Base-by-base conservation (phyloP, 805 yeast species). In the Saturnispora zaruensis region DNA sequence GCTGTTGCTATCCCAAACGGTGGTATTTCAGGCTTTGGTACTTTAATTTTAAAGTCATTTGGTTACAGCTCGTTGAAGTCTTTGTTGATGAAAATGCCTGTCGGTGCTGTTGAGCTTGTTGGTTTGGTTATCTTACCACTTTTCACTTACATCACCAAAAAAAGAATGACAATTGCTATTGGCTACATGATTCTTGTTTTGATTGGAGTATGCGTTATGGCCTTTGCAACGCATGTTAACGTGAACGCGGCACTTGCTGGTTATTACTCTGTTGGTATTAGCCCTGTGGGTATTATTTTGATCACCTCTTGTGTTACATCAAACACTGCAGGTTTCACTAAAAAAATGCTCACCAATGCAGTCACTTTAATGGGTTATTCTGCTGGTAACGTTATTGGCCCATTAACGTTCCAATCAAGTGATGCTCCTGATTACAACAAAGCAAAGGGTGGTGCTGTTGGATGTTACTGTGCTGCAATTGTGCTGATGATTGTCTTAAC, bases 351-450 rank as follows among this genome's bases (percentile, higher is more conserved):
- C 0, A 71, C 78, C 61, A 73, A 68, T 53, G 76, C 69, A 28
- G 55, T 72, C 51, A 62, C 65, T 23, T 67, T 74, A 74, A 64
- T 69, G 20, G 70, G 71, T 16, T 77, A 73, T 48, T 68, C 74
- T 48, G 61, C 76, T 40, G 67, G 77, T 30, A 77, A 77, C 52
- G 68, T 77, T 24, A 71, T 76, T 30, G 74, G 77, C 5, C 80
- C 82, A 3, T 82, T 77, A 58, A 56, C 76, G n/a, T 78, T 79
- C 76, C 67, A 69, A 56, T 62, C 59, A 5, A 60, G 56, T 16
- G 74, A 28, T 30, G 68, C 71, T 4, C 81, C 82, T 42, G 59
- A 71, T 48, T 74, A 69, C 53, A 54, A 58, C 14, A 74, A 76
- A 16, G 63, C 32, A 63, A 70, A 6, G 72, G 75, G 24, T 67